phyloP scores from a whole-genome alignment of 1,284 basidiomycete genomes.

The Pseudozyma thailandica region DNA sequence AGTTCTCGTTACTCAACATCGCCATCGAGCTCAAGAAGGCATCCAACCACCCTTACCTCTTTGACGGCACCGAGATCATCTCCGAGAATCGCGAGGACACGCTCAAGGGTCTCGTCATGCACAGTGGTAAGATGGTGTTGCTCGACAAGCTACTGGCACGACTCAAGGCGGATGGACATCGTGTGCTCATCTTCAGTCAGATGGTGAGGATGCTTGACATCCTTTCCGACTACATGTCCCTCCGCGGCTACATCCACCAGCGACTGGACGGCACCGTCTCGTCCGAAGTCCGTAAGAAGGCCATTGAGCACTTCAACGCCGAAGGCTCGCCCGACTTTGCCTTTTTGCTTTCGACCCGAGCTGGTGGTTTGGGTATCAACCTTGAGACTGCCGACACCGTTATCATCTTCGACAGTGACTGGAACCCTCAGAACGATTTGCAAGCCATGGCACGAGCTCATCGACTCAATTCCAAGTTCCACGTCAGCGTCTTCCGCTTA shows the following conservation, averaged over 20 bases:
- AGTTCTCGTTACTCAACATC: slow-evolving; percentile 79
- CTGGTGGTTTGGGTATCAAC: slow-evolving; percentile 98
- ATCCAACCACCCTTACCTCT: slow-evolving; percentile 92
- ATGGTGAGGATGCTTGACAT: slow-evolving; percentile 99
- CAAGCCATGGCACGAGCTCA: slow-evolving; percentile 99
- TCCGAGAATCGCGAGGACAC: slow-evolving; percentile 81
- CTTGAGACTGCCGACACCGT: slow-evolving; percentile 93
- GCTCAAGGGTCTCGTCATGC: slow-evolving; percentile 69
- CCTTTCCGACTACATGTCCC: slow-evolving; percentile 92
- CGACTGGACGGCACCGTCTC: slow-evolving; percentile 81
- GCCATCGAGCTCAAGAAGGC: slow-evolving; percentile 69
- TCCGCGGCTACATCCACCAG: slow-evolving; percentile 86
- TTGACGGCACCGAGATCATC: slow-evolving; percentile 90
- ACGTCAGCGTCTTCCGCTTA: slow-evolving; percentile 97
- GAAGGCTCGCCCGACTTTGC: slow-evolving; percentile 76
- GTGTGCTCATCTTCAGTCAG: slow-evolving; percentile 77
- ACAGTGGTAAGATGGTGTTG: slow-evolving; percentile 71
- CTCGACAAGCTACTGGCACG: slow-evolving; percentile 70
- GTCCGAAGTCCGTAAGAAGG: slow-evolving; percentile 84
- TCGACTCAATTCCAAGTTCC: slow-evolving; percentile 92
- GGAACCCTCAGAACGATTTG: slow-evolving; percentile 94
- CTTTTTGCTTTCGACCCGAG: slow-evolving; percentile 77
- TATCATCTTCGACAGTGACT: slow-evolving; percentile 98
- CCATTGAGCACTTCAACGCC: slow-evolving; percentile 81
- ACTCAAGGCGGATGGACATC: slow-evolving; percentile 70